Evolutionary conservation across 2,329 filamentous ascomycete species (phyloP).

Genomic region (Sporothrix brasiliensis): DNA sequence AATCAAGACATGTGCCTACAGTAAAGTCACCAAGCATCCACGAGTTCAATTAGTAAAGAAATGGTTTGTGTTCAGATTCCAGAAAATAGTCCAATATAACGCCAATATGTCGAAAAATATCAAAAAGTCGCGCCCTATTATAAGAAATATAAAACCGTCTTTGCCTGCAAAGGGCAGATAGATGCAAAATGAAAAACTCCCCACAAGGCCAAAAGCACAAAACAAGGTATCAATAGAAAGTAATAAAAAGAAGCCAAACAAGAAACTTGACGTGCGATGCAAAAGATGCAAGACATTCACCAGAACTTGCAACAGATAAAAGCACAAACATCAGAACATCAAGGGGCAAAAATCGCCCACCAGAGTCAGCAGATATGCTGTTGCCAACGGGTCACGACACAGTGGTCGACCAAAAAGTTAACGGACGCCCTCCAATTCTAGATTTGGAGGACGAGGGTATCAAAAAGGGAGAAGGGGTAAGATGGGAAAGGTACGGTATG

Average conservation of each 20-base stretch:
- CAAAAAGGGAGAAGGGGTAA: background rate
- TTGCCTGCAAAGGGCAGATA: background rate
- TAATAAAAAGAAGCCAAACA: background rate
- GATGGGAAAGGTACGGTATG: background rate
- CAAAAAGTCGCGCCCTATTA: background rate
- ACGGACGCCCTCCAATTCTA: background rate
- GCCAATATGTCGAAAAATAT: constrained; percentile 3
- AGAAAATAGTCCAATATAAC: background rate
- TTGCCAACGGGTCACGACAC: background rate
- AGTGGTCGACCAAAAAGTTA: background rate
- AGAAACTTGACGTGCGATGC: background rate
- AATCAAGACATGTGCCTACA: no score
- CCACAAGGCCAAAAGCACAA: background rate
- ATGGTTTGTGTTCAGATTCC: background rate
- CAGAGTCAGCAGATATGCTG: constrained; percentile 5
- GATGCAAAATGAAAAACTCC: background rate
- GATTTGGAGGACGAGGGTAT: constrained; percentile 1
- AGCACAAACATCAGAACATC: background rate
- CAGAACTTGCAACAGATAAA: background rate
- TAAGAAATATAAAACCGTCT: constrained; percentile 12
- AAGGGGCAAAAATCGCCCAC: background rate
- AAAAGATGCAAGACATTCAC: background rate
- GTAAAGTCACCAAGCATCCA: background rate
- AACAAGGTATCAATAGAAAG: background rate
- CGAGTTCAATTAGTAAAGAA: background rate